Evolutionary conservation across 306 rosid genomes (phyloP), one percentile per base, ranked within the genome.

Genomic region (Fragaria vesca): DNA sequence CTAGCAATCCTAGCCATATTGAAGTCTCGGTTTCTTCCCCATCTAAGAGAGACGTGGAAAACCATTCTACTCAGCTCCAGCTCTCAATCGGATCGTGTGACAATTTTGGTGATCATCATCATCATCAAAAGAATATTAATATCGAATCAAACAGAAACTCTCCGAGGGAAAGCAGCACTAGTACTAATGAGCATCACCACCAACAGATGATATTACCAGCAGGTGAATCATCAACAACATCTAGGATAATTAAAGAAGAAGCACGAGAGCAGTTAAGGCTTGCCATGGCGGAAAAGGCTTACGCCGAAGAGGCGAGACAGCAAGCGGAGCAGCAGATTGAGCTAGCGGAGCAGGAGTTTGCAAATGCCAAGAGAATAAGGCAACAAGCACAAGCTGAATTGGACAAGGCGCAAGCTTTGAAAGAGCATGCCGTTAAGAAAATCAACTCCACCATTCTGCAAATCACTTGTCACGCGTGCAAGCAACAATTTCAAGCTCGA

Each of bases 391-490:
- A 87, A 32, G 77, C 75, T 4, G 99, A 96, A 79, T 78, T 93
- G 5, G 97, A 93, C 75, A 93, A 82, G 75, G 99, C 99, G 1
- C 90, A 81, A 8, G 85, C 91, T 10, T 76, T 96, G 47, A 93
- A 93, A 77, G 89, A 88, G 40, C 91, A 88, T 54, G 99, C 98
- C 32, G 78, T 87, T 62, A 91, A 90, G 65, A 89, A 87, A 79
- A 85, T 96, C 58, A 91, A 88, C 80, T 96, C 98, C 2, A 90
- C 96, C 16, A 75, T 96, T 80, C 94, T 93, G 32, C 98, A 93
- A 77, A 86, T 96, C 84, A 96, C 99, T n/a, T 93, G 99, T 72
- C 97, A 88, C 16, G 76, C 90, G 72, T 96, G 99, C 76, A 92
- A 87, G 74, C 89, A 87, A 76, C 90, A 87, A 2, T 88, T 91